Evolutionary conservation across 2,329 filamentous ascomycete genomes (phyloP), one percentile per base, ranked within the genome.

Genomic region (Sporothrix schenckii): DNA sequence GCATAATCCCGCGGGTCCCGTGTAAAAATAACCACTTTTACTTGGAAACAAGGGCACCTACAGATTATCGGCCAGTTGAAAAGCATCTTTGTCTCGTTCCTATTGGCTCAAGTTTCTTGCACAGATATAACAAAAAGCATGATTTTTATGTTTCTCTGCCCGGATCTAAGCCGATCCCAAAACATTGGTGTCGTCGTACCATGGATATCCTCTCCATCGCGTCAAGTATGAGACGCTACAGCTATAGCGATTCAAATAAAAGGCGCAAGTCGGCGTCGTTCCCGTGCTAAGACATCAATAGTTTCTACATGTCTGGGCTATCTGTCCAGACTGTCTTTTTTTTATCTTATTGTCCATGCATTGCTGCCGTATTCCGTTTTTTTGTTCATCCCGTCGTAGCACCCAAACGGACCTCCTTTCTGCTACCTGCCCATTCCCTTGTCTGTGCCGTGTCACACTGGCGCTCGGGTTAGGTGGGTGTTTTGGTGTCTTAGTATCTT

Each of bases 91-190:
- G 39, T 27, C 58, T 27, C 30, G 30, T n/a, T n/a, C n/a, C n/a
- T n/a, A 7, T 34, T 5, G 7, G 6, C 34, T 7, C 34, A 34
- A 9, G 34, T 7, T 7, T 34, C 34, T 7, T 34, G 34, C 34
- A 34, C 34, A 34, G 34, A 9, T n/a, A 39, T 27, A 27, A 44
- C 27, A 39, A 34, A 61, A 63, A 63, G 19, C 39, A 16, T 63
- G 39, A 39, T 50, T 66, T 39, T 53, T n/a, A 14, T 16, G 19
- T 39, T 52, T 66, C 9, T 39, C 16, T 47, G 10, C n/a, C 13
- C 27, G 34, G 21, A 16, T n/a, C 61, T 66, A 39, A 21, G 61
- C 52, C 61, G 27, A 66, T 66, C 61, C 49, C 61, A 66, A 50
- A 21, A 27, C n/a, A 44, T 61, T 61, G 34, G 39, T n/a, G 58